A percentile compares a stretch with the other conserved stretches of the same genome.
phyloP scores from a whole-genome alignment of 2,329 filamentous ascomycete genomes.

The Fusarium pseudograminearum region DNA sequence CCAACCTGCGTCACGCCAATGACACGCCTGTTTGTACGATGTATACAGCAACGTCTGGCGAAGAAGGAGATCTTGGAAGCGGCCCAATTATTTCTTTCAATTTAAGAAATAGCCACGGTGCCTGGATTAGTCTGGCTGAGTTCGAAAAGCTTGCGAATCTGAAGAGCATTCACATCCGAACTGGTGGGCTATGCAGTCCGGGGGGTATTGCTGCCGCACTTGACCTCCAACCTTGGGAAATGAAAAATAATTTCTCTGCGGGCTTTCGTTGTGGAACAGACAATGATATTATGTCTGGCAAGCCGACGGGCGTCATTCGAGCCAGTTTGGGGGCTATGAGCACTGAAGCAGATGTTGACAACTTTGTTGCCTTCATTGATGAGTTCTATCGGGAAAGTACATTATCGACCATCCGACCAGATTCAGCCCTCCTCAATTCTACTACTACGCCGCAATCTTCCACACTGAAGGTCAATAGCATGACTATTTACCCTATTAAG shows the following conservation, averaged over 20 bases:
- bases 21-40: constrained; percentile 69
- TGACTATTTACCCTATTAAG: constrained; percentile 91
- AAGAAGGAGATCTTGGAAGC: constrained; percentile 56
- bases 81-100: constrained; percentile 91
- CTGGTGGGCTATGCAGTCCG: constrained; percentile 91
- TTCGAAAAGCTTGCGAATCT: constrained; percentile 87
- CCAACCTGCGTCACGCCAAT: constrained; percentile 75
- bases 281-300: constrained; percentile 83
- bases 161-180: constrained; percentile 85
- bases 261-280: constrained; percentile 88
- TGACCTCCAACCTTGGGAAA: constrained; percentile 81
- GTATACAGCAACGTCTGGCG: constrained; percentile 65
- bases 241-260: constrained; percentile 84
- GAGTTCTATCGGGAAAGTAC: constrained; percentile 64
- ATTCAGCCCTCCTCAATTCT: not conserved
- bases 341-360: constrained; percentile 77
- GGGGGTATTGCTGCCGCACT: constrained; percentile 83
- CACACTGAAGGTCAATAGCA: constrained; percentile 64
- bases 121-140: constrained; percentile 84
- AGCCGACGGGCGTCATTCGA: constrained; percentile 88
- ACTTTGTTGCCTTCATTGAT: constrained; percentile 76
- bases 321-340: constrained; percentile 93
- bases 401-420: not conserved
- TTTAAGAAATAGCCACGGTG: constrained; percentile 73
- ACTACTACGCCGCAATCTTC: not conserved